Base-by-base conservation (phyloP, 1,139 yeast species). In the Debaryomyces sp. region DNA sequence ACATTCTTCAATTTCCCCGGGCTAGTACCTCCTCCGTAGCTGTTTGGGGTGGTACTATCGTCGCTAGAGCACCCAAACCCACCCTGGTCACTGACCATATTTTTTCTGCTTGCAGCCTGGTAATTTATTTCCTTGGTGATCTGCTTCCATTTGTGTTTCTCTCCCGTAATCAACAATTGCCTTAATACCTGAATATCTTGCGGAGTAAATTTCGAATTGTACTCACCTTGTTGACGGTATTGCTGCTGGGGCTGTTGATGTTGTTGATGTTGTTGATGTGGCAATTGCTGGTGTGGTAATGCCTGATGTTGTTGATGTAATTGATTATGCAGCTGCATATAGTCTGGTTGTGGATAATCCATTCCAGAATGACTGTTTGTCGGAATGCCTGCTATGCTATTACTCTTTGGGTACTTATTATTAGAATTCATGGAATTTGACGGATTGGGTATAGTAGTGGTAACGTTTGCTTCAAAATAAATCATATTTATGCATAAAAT, bases 91-190 rank as follows among this genome's bases (percentile, higher is more conserved):
- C 23, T 21, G 21, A 29, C 24, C 21, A 41, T 30, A 27, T 47
- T 49, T 41, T 53, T 47, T 44, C 57, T 49, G 27, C 53, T 53
- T 41, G 66, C 64, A 18, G 63, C 60, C 38, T 60, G 62, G 45
- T 52, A 52, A 54, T 75, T 75, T 45, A 75, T 72, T 48, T 73
- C 78, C 55, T 71, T 73, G 41, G 80, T 75, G 52, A 75, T 71
- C 55, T 72, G 77, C 55, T 75, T 75, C 80, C 80, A 75, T 55
- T 75, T 75, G 58, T 71, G 70, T 52, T 75, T 75, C 50, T 75
- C 80, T 6, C 78, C 79, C 1, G 75, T 67, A 22, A 64, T 63
- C 45, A 75, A 61, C 40, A 75, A 62, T 54, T 72, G 78, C 49
- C 67, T 67, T 50, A 75, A 63, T 32, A 73, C 65, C 51, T 67